These are phyloP conservation scores for Millerago galiae DNA, from an alignment of 805 yeast genomes.

Conservation along the genomic window DNA sequence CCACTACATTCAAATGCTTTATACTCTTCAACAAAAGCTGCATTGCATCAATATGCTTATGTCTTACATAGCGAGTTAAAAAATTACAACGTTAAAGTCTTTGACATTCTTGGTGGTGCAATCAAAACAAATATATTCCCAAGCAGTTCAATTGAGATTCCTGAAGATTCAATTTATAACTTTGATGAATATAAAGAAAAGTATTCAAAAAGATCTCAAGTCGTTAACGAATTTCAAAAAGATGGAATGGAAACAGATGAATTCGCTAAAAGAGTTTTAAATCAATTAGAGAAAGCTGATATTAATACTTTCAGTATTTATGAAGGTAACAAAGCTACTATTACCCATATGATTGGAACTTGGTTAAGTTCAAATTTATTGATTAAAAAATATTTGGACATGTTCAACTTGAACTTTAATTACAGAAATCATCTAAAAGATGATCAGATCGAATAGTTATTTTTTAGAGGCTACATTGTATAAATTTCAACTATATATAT, in stretches of 20 bases:
- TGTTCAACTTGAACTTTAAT: slow-evolving; percentile 18
- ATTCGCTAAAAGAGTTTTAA: slow-evolving; percentile 36
- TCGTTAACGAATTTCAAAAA: slow-evolving; percentile 1
- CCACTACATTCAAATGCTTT: slow-evolving; percentile 33
- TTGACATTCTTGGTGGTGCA: slow-evolving; percentile 36
- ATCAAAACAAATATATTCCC: slow-evolving; percentile 30
- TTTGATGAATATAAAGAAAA: slow-evolving; percentile 14
- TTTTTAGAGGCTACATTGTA: no score
- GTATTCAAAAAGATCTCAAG: slow-evolving; percentile 8
- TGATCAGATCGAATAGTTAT: no score
- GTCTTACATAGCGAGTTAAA: slow-evolving; percentile 32
- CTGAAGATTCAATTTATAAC: slow-evolving; percentile 16
- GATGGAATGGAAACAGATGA: slow-evolving; percentile 28
- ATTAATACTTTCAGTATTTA: slow-evolving; percentile 14
- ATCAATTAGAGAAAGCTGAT: slow-evolving; percentile 24
- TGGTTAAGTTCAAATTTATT: slow-evolving; percentile 9
- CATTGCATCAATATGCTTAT: slow-evolving; percentile 35
- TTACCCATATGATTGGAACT: slow-evolving; percentile 5
- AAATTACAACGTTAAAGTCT: slow-evolving; percentile 36
- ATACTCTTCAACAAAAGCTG: slow-evolving; percentile 37
- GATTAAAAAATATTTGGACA: slow-evolving; percentile 12
- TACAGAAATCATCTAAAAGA: slow-evolving; percentile 17
- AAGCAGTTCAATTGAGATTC: slow-evolving; percentile 8
- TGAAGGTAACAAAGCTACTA: slow-evolving; percentile 18
- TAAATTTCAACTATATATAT: neutral